Conservation (phyloP, 2,329 filamentous ascomycete genomes). For the Stemphylium vesicarium region DNA sequence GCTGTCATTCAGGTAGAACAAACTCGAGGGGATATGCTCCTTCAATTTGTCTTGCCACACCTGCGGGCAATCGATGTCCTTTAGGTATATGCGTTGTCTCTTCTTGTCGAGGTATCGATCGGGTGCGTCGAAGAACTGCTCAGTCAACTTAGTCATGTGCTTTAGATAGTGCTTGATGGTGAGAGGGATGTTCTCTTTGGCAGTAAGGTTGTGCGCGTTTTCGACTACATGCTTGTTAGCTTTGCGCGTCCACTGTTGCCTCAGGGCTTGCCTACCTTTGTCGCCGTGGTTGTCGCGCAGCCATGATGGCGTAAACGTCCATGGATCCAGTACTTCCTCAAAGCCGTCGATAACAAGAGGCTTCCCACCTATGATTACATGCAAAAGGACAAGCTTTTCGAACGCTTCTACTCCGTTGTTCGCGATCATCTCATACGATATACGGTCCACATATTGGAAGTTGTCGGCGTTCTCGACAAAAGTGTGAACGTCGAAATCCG, state of each 20-base stretch:
- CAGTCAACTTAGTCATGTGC: slow-evolving; percentile 81
- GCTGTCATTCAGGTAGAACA: slow-evolving; percentile 90
- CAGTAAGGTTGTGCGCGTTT: slow-evolving; percentile 79
- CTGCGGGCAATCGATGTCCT: slow-evolving; percentile 92
- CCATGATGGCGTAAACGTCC: slow-evolving; percentile 83
- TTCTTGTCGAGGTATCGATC: slow-evolving; percentile 79
- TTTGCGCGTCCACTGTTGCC: slow-evolving; percentile 24
- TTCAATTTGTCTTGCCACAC: slow-evolving; percentile 84
- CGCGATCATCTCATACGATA: slow-evolving; percentile 79
- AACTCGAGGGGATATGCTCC: slow-evolving; percentile 76
- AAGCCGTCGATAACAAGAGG: slow-evolving; percentile 92
- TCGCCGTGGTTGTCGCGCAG: slow-evolving; percentile 77
- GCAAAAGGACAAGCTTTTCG: slow-evolving; percentile 80
- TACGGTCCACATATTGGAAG: slow-evolving; percentile 84
- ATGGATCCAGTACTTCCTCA: slow-evolving; percentile 73
- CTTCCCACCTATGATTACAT: slow-evolving; percentile 84
- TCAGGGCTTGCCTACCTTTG: slow-evolving; percentile 66
- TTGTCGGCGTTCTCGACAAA: slow-evolving; percentile 81
- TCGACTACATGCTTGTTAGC: slow-evolving; percentile 65
- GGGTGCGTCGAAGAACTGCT: slow-evolving; percentile 73
- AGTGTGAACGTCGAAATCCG: slow-evolving; percentile 76
- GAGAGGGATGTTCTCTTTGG: slow-evolving; percentile 77
- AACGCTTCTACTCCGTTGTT: slow-evolving; percentile 79
- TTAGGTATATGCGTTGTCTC: slow-evolving; percentile 88
- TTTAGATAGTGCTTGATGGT: slow-evolving; percentile 89